Evolutionary conservation across 345 rosid species (phyloP).

Genomic region (Eucalyptus regnans): DNA sequence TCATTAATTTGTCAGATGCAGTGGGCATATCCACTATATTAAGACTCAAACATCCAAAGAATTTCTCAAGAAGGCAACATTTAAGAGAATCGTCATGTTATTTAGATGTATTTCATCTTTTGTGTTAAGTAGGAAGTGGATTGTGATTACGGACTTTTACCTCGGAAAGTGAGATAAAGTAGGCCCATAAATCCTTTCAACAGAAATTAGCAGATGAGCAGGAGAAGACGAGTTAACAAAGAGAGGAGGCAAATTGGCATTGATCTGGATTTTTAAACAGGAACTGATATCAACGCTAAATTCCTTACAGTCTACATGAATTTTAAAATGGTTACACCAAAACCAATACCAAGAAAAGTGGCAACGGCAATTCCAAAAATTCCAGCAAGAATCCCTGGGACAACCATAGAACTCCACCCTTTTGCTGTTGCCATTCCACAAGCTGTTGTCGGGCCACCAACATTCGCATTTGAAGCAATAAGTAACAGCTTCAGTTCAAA

Average conservation of each 20-base stretch:
- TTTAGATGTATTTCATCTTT: background rate
- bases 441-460: conserved; percentile 91
- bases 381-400: conserved; percentile 68
- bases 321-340: conserved; percentile 38
- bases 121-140: background rate
- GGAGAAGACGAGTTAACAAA: background rate
- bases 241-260: background rate
- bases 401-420: conserved; percentile 64
- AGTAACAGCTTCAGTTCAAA: conserved; percentile 62
- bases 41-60: background rate
- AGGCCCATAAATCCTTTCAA: background rate
- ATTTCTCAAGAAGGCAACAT: background rate
- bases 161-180: background rate
- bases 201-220: background rate
- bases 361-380: conserved; percentile 76
- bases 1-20: background rate
- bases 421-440: conserved; percentile 92
- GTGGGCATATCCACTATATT: background rate
- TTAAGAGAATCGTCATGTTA: background rate
- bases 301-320: conserved; percentile 17
- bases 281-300: background rate
- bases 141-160: background rate
- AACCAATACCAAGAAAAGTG: conserved; percentile 57
- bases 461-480: conserved; percentile 86
- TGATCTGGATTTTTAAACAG: background rate